These are phyloP conservation scores for Pontederia crassipes DNA, from an alignment of 176 grass and related monocot species.

Conservation along the genomic window DNA sequence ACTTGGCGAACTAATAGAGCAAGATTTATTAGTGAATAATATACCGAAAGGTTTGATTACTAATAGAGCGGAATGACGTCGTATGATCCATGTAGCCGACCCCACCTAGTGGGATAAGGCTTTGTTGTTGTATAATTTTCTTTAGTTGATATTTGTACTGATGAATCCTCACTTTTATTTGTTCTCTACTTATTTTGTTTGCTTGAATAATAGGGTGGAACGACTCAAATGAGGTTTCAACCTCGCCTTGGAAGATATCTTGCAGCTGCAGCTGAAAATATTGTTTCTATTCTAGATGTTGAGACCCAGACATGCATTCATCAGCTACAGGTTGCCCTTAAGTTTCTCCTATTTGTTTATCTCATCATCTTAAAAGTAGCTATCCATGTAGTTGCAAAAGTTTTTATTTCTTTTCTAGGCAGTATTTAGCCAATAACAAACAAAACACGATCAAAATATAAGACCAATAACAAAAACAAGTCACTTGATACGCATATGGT, in stretches of 20 bases:
- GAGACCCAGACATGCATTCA: conserved; percentile 39
- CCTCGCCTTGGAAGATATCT: conserved; percentile 75
- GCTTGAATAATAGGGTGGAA: conserved; percentile 36
- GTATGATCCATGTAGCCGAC: no score
- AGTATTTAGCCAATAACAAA: no score
- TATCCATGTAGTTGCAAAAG: background rate
- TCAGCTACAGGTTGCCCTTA: background rate
- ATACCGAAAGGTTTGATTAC: no score
- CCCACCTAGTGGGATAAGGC: no score
- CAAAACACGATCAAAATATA: no score
- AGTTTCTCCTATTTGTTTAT: background rate
- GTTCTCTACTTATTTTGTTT: background rate
- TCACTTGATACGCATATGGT: no score
- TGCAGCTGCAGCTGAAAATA: conserved; percentile 75
- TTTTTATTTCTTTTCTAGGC: background rate
- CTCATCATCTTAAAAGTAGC: no score
- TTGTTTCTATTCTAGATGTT: conserved; percentile 76
- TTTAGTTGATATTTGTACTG: conserved; percentile 16
- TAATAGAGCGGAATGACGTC: no score
- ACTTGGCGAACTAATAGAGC: no score
- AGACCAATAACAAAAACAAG: no score
- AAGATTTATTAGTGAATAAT: no score
- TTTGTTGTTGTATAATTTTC: no score
- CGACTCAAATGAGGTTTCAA: conserved; percentile 96
- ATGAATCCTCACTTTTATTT: background rate